Conservation (phyloP, 768 basidiomycete genomes). For the Boletus eberwhitei region DNA sequence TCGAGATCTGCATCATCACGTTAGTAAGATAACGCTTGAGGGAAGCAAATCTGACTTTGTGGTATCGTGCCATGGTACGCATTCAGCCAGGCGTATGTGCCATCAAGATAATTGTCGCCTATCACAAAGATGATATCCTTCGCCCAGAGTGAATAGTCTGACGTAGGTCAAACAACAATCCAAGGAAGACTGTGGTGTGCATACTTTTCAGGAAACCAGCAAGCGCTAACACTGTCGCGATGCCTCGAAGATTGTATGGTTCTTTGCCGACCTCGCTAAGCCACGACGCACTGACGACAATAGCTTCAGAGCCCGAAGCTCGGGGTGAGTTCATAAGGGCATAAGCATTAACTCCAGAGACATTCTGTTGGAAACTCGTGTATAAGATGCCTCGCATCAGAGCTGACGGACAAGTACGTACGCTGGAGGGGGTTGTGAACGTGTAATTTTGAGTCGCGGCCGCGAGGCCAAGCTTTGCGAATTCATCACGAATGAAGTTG, state of each 20-base stretch:
- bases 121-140: conserved; percentile 91
- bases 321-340: conserved; percentile 80
- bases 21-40: neutral
- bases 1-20: conserved; percentile 48
- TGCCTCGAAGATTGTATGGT: conserved; percentile 76
- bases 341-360: conserved; percentile 77
- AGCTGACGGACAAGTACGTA: conserved; percentile 23
- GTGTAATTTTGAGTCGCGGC: conserved; percentile 67
- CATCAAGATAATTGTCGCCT: conserved; percentile 84
- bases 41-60: conserved; percentile 48
- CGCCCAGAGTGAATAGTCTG: conserved; percentile 89
- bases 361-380: conserved; percentile 36
- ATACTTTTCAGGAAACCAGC: conserved; percentile 80
- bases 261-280: conserved; percentile 57
- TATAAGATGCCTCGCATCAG: neutral
- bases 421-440: conserved; percentile 50
- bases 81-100: conserved; percentile 89
- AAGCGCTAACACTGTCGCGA: conserved; percentile 82
- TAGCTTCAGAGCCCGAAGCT: conserved; percentile 89
- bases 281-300: conserved; percentile 92
- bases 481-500: conserved; percentile 55
- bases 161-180: conserved; percentile 3
- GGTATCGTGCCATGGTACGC: conserved; percentile 73
- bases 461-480: conserved; percentile 70
- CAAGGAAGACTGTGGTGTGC: conserved; percentile 13